Conservation (phyloP, 176 grass and related monocot genomes). For the Tillandsia leiboldiana region DNA sequence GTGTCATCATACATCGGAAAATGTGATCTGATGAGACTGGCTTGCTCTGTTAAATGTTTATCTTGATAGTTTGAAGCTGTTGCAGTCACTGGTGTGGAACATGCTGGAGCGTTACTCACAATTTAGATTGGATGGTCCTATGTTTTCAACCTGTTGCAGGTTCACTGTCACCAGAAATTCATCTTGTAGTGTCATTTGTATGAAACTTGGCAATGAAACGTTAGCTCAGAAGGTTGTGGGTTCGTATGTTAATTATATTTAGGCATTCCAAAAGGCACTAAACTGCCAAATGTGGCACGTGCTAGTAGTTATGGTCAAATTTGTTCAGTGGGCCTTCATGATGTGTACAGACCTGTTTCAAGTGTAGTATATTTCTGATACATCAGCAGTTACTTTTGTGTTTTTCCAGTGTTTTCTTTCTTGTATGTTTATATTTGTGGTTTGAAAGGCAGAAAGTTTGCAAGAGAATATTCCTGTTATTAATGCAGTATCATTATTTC, state of each 20-base stretch:
- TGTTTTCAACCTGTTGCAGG: background rate
- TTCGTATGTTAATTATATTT: background rate
- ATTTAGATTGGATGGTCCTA: slow-evolving; percentile 2
- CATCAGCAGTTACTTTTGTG: too few species aligned
- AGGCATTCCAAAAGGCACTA: background rate
- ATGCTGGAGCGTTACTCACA: background rate
- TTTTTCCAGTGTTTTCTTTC: too few species aligned
- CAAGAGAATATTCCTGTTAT: too few species aligned
- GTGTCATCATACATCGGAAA: background rate
- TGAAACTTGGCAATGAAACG: background rate
- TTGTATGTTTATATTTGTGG: too few species aligned
- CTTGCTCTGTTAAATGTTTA: slow-evolving; percentile 6
- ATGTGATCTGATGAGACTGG: background rate
- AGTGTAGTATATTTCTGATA: too few species aligned
- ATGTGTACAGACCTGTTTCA: background rate
- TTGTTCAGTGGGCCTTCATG: background rate
- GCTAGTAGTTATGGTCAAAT: background rate
- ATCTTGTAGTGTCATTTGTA: background rate
- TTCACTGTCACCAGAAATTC: background rate
- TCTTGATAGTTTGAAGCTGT: slow-evolving; percentile 11
- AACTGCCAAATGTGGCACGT: background rate
- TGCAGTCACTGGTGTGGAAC: slow-evolving; percentile 1
- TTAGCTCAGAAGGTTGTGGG: background rate
- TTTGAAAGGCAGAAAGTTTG: too few species aligned
- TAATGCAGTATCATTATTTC: too few species aligned